Conservation (phyloP, 2,329 filamentous ascomycete species). For the Tetracladium maxilliforme region DNA sequence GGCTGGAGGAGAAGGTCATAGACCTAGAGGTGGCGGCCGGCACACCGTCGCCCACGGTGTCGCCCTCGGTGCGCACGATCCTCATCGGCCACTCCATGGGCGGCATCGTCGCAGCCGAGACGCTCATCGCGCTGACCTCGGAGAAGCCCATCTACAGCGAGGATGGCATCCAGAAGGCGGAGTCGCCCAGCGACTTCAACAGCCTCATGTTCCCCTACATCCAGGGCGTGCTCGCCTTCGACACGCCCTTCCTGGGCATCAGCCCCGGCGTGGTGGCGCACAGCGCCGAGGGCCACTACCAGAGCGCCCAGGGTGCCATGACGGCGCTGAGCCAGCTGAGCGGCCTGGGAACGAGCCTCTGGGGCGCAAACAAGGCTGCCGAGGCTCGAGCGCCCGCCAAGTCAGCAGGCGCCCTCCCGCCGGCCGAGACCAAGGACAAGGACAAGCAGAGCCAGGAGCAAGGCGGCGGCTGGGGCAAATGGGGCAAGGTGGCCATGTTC, state of each 20-base stretch:
- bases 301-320: slow-evolving; percentile 55
- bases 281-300: slow-evolving; percentile 76
- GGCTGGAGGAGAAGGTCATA: slow-evolving; percentile 84
- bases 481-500: slow-evolving; percentile 75
- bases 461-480: slow-evolving; percentile 51
- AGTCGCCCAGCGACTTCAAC: slow-evolving; percentile 22
- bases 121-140: slow-evolving; percentile 51
- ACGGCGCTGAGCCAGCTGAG: slow-evolving; percentile 50
- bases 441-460: slow-evolving; percentile 17
- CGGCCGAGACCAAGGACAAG: slow-evolving; percentile 5
- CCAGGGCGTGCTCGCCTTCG: slow-evolving; percentile 80
- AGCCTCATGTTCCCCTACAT: slow-evolving; percentile 86
- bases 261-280: slow-evolving; percentile 73
- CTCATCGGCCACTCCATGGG: slow-evolving; percentile 83
- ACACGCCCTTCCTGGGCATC: slow-evolving; percentile 82
- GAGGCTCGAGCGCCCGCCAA: slow-evolving; percentile 8
- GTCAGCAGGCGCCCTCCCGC: slow-evolving; percentile 9
- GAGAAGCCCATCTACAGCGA: slow-evolving; percentile 1
- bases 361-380: slow-evolving; percentile 32
- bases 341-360: slow-evolving; percentile 47
- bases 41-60: slow-evolving; percentile 71
- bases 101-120: slow-evolving; percentile 88
- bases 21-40: slow-evolving; percentile 77
- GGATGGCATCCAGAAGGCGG: slow-evolving; percentile 1
- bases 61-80: slow-evolving; percentile 70